A percentile compares a stretch with the other conserved stretches of the same genome.
Conservation (phyloP, 2,329 filamentous ascomycete genomes). For the Anisogramma anomala region DNA sequence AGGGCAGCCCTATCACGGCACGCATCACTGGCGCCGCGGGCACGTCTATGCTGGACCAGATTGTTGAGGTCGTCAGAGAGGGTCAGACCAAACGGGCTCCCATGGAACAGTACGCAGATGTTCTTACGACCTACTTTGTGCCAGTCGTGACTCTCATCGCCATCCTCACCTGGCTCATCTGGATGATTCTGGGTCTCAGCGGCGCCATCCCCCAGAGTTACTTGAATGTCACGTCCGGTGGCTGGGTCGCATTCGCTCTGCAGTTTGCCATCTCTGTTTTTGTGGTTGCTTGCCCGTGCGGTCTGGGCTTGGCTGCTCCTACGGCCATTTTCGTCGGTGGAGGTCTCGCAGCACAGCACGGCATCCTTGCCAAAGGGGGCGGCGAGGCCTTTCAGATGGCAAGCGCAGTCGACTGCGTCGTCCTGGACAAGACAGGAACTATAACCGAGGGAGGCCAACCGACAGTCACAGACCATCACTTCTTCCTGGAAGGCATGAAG, state of each 20-base stretch:
- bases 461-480: conserved; percentile 45
- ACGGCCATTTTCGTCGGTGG: conserved; percentile 78
- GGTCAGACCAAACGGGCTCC: conserved; percentile 66
- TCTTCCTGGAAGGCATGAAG: conserved; percentile 26
- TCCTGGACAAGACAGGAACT: conserved; percentile 85
- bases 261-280: conserved; percentile 81
- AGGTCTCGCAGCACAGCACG: conserved; percentile 65
- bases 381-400: conserved; percentile 81
- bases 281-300: conserved; percentile 77
- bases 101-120: conserved; percentile 62
- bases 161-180: conserved; percentile 58
- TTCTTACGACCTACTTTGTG: conserved; percentile 65
- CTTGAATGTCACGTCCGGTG: conserved; percentile 42
- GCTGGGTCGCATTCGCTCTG: conserved; percentile 62
- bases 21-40: conserved; percentile 54
- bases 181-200: conserved; percentile 53
- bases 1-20: conserved; percentile 49
- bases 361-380: conserved; percentile 73
- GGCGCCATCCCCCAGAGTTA: conserved; percentile 46
- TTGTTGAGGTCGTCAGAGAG: conserved; percentile 65
- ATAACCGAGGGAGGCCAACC: conserved; percentile 64
- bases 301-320: conserved; percentile 71
- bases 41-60: conserved; percentile 67
- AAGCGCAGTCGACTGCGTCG: conserved; percentile 63
- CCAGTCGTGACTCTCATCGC: conserved; percentile 60